These are phyloP conservation scores for Sporothrix protearum DNA, from an alignment of 2,329 filamentous ascomycete genomes.

Conservation along the genomic window DNA sequence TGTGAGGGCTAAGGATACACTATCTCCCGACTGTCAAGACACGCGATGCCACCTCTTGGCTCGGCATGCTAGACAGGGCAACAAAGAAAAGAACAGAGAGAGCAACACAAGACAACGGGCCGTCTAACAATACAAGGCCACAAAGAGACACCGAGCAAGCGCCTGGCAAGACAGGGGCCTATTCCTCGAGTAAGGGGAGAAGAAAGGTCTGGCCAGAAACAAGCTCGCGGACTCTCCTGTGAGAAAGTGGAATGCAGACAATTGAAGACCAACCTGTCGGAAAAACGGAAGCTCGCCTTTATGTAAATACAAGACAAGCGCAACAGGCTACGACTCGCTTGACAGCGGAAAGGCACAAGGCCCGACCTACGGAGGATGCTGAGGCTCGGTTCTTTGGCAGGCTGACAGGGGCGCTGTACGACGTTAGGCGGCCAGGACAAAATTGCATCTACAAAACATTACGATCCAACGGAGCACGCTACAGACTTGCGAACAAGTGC, in stretches of 20 bases:
- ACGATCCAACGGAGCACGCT: not conserved
- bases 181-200: too few species aligned
- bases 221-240: not conserved
- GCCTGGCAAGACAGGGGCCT: not conserved
- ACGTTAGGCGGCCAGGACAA: not conserved
- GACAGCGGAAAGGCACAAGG: not conserved
- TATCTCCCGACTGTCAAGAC: not conserved
- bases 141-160: not conserved
- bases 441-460: not conserved
- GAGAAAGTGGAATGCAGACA: not conserved
- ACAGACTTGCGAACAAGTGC: not conserved
- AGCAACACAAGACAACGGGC: not conserved
- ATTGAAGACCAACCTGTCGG: not conserved
- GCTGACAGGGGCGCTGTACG: not conserved
- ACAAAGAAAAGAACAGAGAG: not conserved
- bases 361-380: not conserved
- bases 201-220: not conserved
- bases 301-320: not conserved
- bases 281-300: constrained; percentile 1
- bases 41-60: constrained; percentile 16
- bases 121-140: not conserved
- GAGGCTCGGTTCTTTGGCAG: not conserved
- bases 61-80: not conserved
- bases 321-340: not conserved
- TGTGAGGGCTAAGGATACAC: not conserved